These are phyloP conservation scores for Rutidosis leptorrhynchoides DNA, from an alignment of 129 eudicot genomes.

Conservation along the genomic window DNA sequence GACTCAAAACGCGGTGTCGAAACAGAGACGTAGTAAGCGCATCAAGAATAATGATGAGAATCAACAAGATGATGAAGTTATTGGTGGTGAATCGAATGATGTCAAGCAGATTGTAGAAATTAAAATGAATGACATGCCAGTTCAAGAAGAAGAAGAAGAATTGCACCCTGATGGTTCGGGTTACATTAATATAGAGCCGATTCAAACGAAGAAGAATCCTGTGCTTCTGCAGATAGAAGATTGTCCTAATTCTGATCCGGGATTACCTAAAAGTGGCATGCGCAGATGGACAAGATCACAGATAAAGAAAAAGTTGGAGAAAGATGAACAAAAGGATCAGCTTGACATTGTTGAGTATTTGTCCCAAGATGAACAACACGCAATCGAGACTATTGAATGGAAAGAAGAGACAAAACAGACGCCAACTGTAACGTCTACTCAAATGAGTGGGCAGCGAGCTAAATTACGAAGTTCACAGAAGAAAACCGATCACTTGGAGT, in stretches of 20 bases:
- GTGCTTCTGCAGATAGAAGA: conserved; percentile 9
- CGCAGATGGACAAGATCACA: conserved; percentile 28
- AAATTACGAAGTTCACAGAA: conserved; percentile 29
- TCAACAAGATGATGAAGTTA: conserved; percentile 18
- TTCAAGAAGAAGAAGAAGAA: conserved; percentile 19
- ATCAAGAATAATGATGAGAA: conserved; percentile 17
- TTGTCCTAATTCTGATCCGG: conserved; percentile 6
- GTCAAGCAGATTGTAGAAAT: conserved; percentile 15
- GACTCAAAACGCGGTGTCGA: conserved; percentile 1
- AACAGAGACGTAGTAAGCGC: conserved; percentile 19
- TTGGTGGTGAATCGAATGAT: conserved; percentile 10
- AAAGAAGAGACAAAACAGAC: conserved; percentile 2
- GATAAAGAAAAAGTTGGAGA: conserved; percentile 13
- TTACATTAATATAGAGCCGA: not conserved
- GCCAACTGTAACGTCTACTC: conserved; percentile 19
- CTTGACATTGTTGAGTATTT: conserved; percentile 11
- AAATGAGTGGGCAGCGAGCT: conserved; percentile 17
- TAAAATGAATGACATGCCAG: not conserved
- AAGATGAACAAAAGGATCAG: conserved; percentile 21
- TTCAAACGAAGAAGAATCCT: conserved; percentile 13
- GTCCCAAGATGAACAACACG: conserved; percentile 13
- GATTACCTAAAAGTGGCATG: conserved; percentile 5
- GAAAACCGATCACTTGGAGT: not conserved
- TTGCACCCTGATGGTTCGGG: conserved; percentile 9
- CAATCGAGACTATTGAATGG: not conserved